Percentiles rank a stretch among this genome's conserved stretches.
phyloP scores from a whole-genome alignment of 768 basidiomycete species.

The Podaxis sp. region DNA sequence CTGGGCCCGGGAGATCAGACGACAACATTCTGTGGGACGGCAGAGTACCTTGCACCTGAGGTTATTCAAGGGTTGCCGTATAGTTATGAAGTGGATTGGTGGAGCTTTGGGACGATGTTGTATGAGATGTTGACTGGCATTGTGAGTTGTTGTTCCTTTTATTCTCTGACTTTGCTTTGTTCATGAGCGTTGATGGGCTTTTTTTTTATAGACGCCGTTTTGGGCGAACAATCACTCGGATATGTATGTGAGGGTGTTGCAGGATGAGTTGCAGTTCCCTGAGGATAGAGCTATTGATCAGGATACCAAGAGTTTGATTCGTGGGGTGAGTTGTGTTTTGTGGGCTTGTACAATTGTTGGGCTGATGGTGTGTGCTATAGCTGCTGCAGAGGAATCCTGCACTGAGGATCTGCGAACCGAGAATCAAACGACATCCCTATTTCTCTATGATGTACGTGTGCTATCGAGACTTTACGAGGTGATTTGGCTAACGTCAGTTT shows the following conservation, averaged over 20 bases:
- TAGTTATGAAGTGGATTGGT: constrained; percentile 96
- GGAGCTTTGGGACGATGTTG: constrained; percentile 97
- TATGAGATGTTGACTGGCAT: constrained; percentile 97
- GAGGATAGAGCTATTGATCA: constrained; percentile 92
- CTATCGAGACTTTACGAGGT: constrained; percentile 17
- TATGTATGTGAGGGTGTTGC: constrained; percentile 92
- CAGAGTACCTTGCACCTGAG: constrained; percentile 95
- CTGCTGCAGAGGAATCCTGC: constrained; percentile 92
- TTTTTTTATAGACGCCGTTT: constrained; percentile 71
- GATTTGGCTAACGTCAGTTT: constrained; percentile 15
- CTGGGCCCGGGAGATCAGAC: constrained; percentile 63
- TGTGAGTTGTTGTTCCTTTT: constrained; percentile 51
- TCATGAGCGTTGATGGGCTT: constrained; percentile 8
- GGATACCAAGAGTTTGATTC: constrained; percentile 92
- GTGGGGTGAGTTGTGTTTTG: constrained; percentile 66
- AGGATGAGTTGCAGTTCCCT: constrained; percentile 87
- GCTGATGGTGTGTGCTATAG: constrained; percentile 37
- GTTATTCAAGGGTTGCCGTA: constrained; percentile 91
- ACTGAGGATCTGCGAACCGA: constrained; percentile 87
- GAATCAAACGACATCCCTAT: constrained; percentile 93
- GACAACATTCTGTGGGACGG: constrained; percentile 92
- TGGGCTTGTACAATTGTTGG: constrained; percentile 14
- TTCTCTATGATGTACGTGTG: constrained; percentile 85
- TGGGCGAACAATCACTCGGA: constrained; percentile 92
- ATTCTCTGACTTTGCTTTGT: not conserved